A percentile compares a stretch with the other conserved stretches of the same genome.
These are phyloP conservation scores for Solanum dulcamara DNA, from an alignment of 257 asterid genomes.

Conservation along the genomic window DNA sequence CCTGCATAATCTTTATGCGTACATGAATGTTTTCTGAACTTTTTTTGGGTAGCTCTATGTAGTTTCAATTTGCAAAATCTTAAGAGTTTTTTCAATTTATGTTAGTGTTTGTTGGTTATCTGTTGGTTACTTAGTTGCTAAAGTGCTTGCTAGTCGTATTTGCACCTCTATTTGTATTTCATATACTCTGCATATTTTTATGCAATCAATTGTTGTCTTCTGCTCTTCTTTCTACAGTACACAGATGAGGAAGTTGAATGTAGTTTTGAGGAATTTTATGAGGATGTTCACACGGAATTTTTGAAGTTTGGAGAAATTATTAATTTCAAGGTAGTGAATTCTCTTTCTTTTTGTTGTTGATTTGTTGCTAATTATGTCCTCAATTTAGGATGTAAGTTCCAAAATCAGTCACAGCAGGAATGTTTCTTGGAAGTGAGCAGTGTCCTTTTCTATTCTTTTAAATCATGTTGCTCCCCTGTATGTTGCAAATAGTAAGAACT, in stretches of 20 bases:
- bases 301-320: constrained; percentile 88
- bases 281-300: constrained; percentile 96
- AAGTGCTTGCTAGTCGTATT: neutral
- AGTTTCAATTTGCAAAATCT: neutral
- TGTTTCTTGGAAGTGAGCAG: neutral
- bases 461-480: neutral
- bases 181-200: constrained; percentile 5
- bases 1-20: neutral
- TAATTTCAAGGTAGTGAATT: constrained; percentile 70
- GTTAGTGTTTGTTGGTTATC: neutral
- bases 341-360: neutral
- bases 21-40: neutral
- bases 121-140: neutral
- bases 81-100: neutral
- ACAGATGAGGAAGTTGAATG: constrained; percentile 87
- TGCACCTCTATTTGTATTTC: neutral
- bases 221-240: constrained; percentile 41
- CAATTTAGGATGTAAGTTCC: neutral
- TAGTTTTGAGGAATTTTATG: constrained; percentile 88
- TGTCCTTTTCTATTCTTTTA: neutral
- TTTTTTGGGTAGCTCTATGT: neutral
- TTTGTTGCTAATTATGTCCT: neutral
- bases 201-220: constrained; percentile 21
- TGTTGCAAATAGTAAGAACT: neutral
- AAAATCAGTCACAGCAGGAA: neutral